phyloP scores from a whole-genome alignment of 2,329 filamentous ascomycete genomes.

The Ascosphaera aggregata region DNA sequence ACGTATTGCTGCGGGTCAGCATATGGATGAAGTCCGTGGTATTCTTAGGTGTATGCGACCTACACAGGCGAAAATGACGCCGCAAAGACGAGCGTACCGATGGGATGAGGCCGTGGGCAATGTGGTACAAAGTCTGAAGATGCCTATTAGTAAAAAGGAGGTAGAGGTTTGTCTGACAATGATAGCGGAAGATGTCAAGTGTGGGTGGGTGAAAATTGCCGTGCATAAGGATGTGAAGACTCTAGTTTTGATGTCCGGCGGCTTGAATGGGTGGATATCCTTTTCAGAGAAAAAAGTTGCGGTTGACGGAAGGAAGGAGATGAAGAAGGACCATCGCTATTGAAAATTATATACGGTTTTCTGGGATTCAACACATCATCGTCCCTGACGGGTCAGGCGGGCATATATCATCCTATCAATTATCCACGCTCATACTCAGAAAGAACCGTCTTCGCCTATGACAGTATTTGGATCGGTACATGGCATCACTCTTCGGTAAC shows the following conservation, averaged over 20 bases:
- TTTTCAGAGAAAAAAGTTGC: not conserved
- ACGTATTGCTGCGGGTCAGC: slow-evolving; percentile 40
- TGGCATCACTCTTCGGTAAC: no score
- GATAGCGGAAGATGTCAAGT: slow-evolving; percentile 22
- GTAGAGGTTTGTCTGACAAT: slow-evolving; percentile 24
- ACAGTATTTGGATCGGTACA: no score
- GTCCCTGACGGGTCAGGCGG: no score
- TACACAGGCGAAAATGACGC: slow-evolving; percentile 9
- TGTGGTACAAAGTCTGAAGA: slow-evolving; percentile 40
- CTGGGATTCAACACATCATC: not conserved
- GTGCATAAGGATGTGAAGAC: slow-evolving; percentile 22
- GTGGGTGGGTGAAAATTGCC: slow-evolving; percentile 27
- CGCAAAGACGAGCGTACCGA: slow-evolving; percentile 38
- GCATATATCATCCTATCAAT: no score
- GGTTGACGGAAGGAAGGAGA: not conserved
- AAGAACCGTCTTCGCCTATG: no score
- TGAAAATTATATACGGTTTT: not conserved
- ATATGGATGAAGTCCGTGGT: slow-evolving; percentile 42
- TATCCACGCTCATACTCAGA: no score
- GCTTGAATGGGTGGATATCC: not conserved
- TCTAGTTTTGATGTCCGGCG: slow-evolving; percentile 22
- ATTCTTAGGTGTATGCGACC: slow-evolving; percentile 40
- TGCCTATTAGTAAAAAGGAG: slow-evolving; percentile 25
- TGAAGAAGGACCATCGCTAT: not conserved
- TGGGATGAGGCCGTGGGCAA: slow-evolving; percentile 39